Conservation (phyloP, 176 grass and related monocot genomes). For the Themeda triandra region DNA sequence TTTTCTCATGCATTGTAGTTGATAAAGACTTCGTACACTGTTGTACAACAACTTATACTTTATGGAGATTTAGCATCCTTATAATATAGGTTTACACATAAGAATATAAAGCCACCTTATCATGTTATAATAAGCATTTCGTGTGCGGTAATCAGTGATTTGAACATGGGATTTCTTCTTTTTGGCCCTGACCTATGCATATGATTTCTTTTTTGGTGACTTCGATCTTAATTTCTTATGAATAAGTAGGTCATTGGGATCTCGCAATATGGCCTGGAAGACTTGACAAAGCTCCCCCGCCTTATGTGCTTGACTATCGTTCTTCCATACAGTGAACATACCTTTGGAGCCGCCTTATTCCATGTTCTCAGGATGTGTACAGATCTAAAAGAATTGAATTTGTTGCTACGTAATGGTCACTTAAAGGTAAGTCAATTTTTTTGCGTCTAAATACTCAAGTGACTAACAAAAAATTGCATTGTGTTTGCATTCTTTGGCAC, state of each 20-base stretch:
- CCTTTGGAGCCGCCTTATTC: not conserved
- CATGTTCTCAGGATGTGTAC: not conserved
- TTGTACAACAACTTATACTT: too few relatives aligned
- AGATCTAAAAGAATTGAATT: not conserved
- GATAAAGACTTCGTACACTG: too few relatives aligned
- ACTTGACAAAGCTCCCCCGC: conserved; percentile 18
- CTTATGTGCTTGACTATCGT: not conserved
- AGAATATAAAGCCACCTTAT: too few relatives aligned
- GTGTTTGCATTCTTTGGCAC: not conserved
- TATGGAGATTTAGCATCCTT: too few relatives aligned
- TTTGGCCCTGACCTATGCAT: too few relatives aligned
- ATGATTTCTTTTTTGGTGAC: not conserved
- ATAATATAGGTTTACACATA: too few relatives aligned
- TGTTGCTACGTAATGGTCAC: not conserved
- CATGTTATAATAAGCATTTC: too few relatives aligned
- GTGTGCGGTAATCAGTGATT: too few relatives aligned
- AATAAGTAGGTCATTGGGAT: not conserved
- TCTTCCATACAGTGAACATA: not conserved
- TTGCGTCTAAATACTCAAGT: not conserved
- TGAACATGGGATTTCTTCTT: too few relatives aligned
- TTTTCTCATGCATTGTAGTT: too few relatives aligned
- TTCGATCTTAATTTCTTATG: not conserved
- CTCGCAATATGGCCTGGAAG: conserved; percentile 6
- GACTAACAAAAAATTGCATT: not conserved
- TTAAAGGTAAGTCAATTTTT: not conserved